Evolutionary conservation across 2,329 filamentous ascomycete species (phyloP), one percentile per base, ranked within the genome.

Genomic region (Xylariaceae sp.): DNA sequence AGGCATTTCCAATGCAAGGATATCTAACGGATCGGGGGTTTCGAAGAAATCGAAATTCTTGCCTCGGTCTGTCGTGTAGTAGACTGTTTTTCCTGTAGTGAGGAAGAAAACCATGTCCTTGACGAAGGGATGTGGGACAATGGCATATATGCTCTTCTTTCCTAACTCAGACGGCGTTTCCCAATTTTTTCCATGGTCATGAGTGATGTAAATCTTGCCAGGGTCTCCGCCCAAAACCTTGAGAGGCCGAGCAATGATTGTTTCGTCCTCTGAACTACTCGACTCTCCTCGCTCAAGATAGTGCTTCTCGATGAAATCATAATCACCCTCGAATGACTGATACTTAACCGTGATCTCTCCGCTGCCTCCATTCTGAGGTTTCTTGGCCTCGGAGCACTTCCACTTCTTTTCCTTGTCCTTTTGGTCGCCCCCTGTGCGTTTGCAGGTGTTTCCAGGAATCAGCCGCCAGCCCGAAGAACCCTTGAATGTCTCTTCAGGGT

Each of bases 161-260:
- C 86, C 74, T 3, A 94, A 76, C 36, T 83, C 82, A 42, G 76
- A 60, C 12, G 71, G 66, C 34, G 64, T 72, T 20, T 82, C 71
- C 92, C 93, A 98, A 2, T 70, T 83, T 69, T 95, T 95, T 59
- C 93, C 93, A 60, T 96, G 92, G 62, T 98, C 83, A 43, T 83
- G 79, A 0, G 88, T 87, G 44, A 94, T 76, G 66, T 77, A 90
- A 16, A 95, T 76, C 40, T 83, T 73, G 11, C 77, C 70, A 38
- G 76, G 66, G 4, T 34, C 20, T 4, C 48, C 75, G 42, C 73
- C 84, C 48, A 73, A 76, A 74, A 25, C 64, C 14, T 64, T 65
- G 19, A 68, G 68, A 2, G 75, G 74, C 21, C 76, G 72, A 45
- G 76, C 73, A 50, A 85, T 76, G 52, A 85, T 68, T 16, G 78